Conservation (phyloP, 1,139 yeast genomes). For the Tardiomyces blankii region DNA sequence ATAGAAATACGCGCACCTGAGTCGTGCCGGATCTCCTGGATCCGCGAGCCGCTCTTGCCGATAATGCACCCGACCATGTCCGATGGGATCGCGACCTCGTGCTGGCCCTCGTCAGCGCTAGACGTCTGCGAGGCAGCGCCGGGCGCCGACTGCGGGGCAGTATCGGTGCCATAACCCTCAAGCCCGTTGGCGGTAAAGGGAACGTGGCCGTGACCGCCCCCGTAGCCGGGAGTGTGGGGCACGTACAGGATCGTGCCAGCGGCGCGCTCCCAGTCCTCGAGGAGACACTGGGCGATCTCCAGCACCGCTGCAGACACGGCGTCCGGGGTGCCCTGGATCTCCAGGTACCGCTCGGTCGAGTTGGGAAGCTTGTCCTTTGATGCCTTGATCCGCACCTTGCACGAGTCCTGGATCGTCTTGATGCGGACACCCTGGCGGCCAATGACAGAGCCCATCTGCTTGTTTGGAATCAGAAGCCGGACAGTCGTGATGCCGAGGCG, state of each 20-base stretch:
- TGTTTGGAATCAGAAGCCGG: slow-evolving; percentile 69
- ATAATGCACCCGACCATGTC: slow-evolving; percentile 86
- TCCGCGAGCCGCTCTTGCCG: slow-evolving; percentile 78
- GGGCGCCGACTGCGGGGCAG: too few relatives aligned
- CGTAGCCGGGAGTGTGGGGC: slow-evolving; percentile 36
- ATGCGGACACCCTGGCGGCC: slow-evolving; percentile 80
- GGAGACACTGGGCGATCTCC: slow-evolving; percentile 59
- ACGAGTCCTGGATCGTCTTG: slow-evolving; percentile 64
- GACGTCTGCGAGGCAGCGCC: not conserved
- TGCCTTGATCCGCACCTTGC: slow-evolving; percentile 73
- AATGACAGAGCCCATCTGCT: slow-evolving; percentile 84
- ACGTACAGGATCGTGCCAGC: slow-evolving; percentile 56
- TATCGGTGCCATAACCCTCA: not conserved
- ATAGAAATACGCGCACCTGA: slow-evolving; percentile 78
- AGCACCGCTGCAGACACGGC: slow-evolving; percentile 48
- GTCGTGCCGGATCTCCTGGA: slow-evolving; percentile 73
- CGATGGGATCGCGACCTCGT: slow-evolving; percentile 53
- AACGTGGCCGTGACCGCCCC: slow-evolving; percentile 2
- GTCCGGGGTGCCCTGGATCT: slow-evolving; percentile 71
- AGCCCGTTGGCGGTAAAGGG: not conserved
- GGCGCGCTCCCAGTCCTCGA: slow-evolving; percentile 54
- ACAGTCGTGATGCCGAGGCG: slow-evolving; percentile 43
- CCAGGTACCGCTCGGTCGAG: slow-evolving; percentile 81
- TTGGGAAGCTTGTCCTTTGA: slow-evolving; percentile 77
- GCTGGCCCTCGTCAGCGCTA: slow-evolving; percentile 24